Percentiles rank a stretch among this genome's conserved stretches.
phyloP scores from a whole-genome alignment of 2,329 filamentous ascomycete genomes.

The Arthrobotrys conoides region DNA sequence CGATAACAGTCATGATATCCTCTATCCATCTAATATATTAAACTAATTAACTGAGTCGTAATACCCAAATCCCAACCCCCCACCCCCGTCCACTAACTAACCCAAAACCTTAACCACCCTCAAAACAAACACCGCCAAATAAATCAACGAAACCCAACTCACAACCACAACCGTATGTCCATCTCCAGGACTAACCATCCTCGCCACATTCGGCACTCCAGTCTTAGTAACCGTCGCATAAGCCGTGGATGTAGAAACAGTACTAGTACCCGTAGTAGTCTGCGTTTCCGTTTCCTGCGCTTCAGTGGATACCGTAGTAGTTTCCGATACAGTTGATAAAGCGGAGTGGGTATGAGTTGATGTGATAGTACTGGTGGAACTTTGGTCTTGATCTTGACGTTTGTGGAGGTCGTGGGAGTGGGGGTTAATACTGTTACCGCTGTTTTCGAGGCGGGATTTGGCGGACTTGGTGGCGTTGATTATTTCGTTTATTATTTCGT shows the following conservation, averaged over 20 bases:
- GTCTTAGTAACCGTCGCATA: constrained; percentile 41
- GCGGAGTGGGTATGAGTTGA: constrained; percentile 43
- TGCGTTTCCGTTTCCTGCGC: constrained; percentile 22
- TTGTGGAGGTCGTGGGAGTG: constrained; percentile 33
- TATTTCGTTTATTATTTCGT: constrained; percentile 49
- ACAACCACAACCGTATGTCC: constrained; percentile 16
- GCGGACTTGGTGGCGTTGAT: constrained; percentile 44
- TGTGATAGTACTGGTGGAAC: constrained; percentile 24
- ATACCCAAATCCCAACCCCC: not conserved
- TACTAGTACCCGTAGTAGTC: constrained; percentile 36
- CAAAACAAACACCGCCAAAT: constrained; percentile 46
- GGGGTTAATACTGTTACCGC: not conserved
- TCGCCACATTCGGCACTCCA: constrained; percentile 26
- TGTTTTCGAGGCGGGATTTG: constrained; percentile 35
- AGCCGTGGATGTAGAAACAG: constrained; percentile 43
- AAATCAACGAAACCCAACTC: constrained; percentile 46
- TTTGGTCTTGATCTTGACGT: constrained; percentile 35
- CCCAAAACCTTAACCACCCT: constrained; percentile 17
- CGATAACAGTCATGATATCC: not conserved
- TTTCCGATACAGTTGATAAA: constrained; percentile 23
- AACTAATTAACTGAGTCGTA: not conserved
- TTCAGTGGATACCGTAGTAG: constrained; percentile 27
- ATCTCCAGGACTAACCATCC: not conserved
- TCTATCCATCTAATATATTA: too few relatives aligned
- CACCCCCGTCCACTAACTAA: too few relatives aligned